Evolutionary conservation across 108 stramenopile species (phyloP).

Genomic region (Stephanodiscus minutulus): DNA sequence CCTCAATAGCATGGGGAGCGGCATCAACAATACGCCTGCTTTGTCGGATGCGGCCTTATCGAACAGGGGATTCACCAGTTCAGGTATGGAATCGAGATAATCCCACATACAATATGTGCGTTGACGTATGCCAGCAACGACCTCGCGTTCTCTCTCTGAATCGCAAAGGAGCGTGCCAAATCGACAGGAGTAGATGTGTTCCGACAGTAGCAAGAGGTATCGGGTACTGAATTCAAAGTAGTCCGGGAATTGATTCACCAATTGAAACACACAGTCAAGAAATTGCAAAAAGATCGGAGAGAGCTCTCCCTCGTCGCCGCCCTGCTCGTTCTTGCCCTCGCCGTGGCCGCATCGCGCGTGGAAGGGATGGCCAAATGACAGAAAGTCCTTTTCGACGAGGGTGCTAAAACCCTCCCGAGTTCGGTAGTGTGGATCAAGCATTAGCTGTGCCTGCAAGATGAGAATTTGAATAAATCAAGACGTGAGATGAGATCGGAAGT

Average conservation of each 20-base stretch:
- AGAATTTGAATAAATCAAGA: no score
- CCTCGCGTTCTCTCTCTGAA: conserved; percentile 85
- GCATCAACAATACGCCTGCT: conserved; percentile 75
- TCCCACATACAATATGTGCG: conserved; percentile 88
- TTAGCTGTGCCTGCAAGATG: conserved; percentile 89
- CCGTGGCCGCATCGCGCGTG: conserved; percentile 93
- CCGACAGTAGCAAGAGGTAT: conserved; percentile 76
- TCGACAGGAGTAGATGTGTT: conserved; percentile 90
- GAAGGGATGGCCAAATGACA: conserved; percentile 97
- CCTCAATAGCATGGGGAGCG: conserved; percentile 73
- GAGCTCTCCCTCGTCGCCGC: conserved; percentile 82
- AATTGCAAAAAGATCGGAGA: conserved; percentile 99
- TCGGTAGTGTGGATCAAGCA: conserved; percentile 97
- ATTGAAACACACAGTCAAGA: conserved; percentile 95
- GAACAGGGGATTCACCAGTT: conserved; percentile 50
- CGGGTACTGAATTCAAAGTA: conserved; percentile 86
- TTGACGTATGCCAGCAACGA: conserved; percentile 77
- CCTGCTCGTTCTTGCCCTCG: conserved; percentile 75
- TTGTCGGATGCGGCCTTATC: conserved; percentile 25
- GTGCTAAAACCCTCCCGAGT: conserved; percentile 92
- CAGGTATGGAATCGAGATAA: conserved; percentile 63
- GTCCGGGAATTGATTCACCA: conserved; percentile 86
- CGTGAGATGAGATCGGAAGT: no score
- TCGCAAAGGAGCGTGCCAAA: conserved; percentile 96
- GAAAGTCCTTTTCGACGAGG: conserved; percentile 97